phyloP scores from a whole-genome alignment of 176 grass and related monocot species.

The Panicum miliaceum region DNA sequence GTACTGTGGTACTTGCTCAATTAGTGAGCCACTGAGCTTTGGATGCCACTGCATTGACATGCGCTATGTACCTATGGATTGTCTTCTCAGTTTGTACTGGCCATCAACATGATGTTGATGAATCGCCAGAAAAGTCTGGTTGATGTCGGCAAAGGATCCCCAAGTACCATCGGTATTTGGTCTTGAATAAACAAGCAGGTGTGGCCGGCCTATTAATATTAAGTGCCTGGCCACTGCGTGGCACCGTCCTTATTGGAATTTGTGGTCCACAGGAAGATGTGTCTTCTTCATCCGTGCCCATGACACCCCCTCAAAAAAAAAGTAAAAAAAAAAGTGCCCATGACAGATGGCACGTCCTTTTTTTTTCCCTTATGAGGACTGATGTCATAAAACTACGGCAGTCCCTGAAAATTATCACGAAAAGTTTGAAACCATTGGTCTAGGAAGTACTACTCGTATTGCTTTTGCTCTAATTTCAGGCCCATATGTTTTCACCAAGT shows the following conservation, averaged over 20 bases:
- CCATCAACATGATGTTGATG: constrained; percentile 1
- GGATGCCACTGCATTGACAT: constrained; percentile 35
- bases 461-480: too few relatives aligned
- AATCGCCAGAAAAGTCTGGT: neutral
- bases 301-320: too few relatives aligned
- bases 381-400: too few relatives aligned
- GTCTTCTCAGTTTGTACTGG: neutral
- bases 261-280: neutral
- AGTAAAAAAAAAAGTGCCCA: too few relatives aligned
- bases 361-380: too few relatives aligned
- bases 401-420: too few relatives aligned
- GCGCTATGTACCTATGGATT: constrained; percentile 2
- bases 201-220: neutral
- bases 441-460: too few relatives aligned
- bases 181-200: neutral
- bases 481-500: too few relatives aligned
- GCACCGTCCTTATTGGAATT: neutral
- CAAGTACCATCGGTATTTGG: neutral
- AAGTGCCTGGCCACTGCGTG: neutral
- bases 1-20: neutral
- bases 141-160: constrained; percentile 17
- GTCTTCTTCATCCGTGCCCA: neutral
- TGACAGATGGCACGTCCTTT: neutral
- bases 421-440: too few relatives aligned
- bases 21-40: constrained; percentile 1